phyloP scores from a whole-genome alignment of 169 alveolate species.

The Babesia caballi region DNA sequence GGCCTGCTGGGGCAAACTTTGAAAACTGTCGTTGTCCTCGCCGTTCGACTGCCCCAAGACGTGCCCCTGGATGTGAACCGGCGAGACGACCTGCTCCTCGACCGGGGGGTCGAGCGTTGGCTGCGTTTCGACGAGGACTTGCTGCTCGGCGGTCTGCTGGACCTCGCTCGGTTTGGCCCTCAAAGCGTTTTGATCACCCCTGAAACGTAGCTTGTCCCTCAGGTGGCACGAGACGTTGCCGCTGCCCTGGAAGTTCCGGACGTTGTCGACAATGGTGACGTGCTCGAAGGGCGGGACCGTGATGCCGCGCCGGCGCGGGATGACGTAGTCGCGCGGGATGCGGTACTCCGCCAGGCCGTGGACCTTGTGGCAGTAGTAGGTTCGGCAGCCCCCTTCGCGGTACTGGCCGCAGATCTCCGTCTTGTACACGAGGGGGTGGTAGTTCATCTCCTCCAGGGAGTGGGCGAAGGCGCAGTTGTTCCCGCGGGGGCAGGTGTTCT shows the following conservation, averaged over 20 bases:
- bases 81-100: too few relatives aligned
- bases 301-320: slow-evolving; percentile 73
- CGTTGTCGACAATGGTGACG: slow-evolving; percentile 77
- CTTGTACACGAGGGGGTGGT: slow-evolving; percentile 81
- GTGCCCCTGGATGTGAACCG: too few relatives aligned
- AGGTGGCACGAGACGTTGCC: neutral
- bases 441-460: slow-evolving; percentile 78
- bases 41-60: too few relatives aligned
- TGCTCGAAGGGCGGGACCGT: slow-evolving; percentile 72
- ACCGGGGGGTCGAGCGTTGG: too few relatives aligned
- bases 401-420: slow-evolving; percentile 75
- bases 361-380: slow-evolving; percentile 80
- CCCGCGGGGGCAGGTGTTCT: slow-evolving; percentile 78
- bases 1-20: too few relatives aligned
- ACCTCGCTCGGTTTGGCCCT: too few relatives aligned
- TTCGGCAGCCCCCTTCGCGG: slow-evolving; percentile 77
- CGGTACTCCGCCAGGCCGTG: slow-evolving; percentile 84
- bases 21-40: too few relatives aligned
- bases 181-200: too few relatives aligned
- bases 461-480: slow-evolving; percentile 84
- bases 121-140: too few relatives aligned
- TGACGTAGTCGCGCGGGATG: slow-evolving; percentile 67
- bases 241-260: slow-evolving; percentile 19
- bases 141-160: too few relatives aligned
- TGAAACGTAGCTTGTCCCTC: neutral